Evolutionary conservation across 1,139 yeast species (phyloP).

Genomic region (Taphrina wiesneri): DNA sequence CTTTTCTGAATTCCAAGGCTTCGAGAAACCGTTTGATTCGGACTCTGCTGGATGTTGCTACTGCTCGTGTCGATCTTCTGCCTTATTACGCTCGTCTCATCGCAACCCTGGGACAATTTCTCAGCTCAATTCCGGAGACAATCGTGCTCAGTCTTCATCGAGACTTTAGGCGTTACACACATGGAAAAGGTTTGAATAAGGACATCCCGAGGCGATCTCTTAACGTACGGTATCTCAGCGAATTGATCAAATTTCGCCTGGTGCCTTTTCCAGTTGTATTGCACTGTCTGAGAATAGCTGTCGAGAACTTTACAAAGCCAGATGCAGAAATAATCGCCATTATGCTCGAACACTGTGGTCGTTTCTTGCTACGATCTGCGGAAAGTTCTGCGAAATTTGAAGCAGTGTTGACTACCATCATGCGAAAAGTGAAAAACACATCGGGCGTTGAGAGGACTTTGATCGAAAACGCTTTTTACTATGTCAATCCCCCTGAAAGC

Average conservation of each 20-base stretch:
- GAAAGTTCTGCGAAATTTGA: slow-evolving; percentile 63
- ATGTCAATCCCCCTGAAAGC: slow-evolving; percentile 61
- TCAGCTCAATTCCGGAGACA: slow-evolving; percentile 59
- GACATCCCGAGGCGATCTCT: slow-evolving; percentile 47
- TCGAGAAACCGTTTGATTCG: slow-evolving; percentile 63
- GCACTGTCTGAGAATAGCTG: slow-evolving; percentile 52
- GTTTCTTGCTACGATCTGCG: slow-evolving; percentile 61
- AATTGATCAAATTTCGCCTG: slow-evolving; percentile 72
- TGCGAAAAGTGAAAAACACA: slow-evolving; percentile 54
- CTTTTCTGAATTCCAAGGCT: slow-evolving; percentile 69
- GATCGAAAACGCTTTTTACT: slow-evolving; percentile 59
- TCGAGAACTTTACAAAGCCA: slow-evolving; percentile 59
- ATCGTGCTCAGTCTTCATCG: slow-evolving; percentile 59
- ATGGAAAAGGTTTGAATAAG: slow-evolving; percentile 53
- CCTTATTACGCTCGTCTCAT: slow-evolving; percentile 66
- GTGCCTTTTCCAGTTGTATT: slow-evolving; percentile 71
- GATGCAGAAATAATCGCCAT: slow-evolving; percentile 67
- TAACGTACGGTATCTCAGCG: slow-evolving; percentile 66
- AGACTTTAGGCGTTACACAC: slow-evolving; percentile 49
- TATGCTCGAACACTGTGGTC: slow-evolving; percentile 74
- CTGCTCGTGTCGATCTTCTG: slow-evolving; percentile 43
- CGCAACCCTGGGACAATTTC: slow-evolving; percentile 56
- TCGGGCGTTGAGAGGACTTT: slow-evolving; percentile 60
- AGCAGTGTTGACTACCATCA: slow-evolving; percentile 62
- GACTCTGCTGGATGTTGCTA: slow-evolving; percentile 51